Evolutionary conservation across 805 yeast species (phyloP).

Genomic region (Candida gorgasii): DNA sequence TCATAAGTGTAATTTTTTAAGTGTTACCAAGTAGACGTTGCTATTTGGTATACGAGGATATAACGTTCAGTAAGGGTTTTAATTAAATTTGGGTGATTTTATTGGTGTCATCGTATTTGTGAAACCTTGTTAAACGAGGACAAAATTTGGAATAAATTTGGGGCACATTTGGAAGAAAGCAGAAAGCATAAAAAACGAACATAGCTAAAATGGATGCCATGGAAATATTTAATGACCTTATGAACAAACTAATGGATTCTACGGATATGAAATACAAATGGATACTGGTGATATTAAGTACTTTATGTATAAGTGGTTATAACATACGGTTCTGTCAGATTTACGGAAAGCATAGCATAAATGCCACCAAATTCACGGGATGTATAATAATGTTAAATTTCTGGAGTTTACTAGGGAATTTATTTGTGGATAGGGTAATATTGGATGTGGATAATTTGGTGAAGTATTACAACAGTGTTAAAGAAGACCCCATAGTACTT

Average conservation of each 20-base stretch:
- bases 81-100: too few relatives aligned
- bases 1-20: too few relatives aligned
- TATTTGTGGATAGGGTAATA: neutral
- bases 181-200: neutral
- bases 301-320: neutral
- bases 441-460: neutral
- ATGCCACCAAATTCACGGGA: neutral
- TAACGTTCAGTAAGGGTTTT: too few relatives aligned
- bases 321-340: conserved; percentile 1
- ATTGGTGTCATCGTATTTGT: too few relatives aligned
- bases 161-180: neutral
- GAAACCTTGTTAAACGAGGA: too few relatives aligned
- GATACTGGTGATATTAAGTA: conserved; percentile 1
- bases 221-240: conserved; percentile 3
- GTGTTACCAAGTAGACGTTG: too few relatives aligned
- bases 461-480: conserved; percentile 2
- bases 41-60: too few relatives aligned
- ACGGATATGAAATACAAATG: neutral
- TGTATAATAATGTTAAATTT: conserved; percentile 1
- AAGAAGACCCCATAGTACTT: neutral
- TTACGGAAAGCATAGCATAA: neutral
- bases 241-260: neutral
- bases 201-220: neutral
- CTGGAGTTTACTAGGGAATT: conserved; percentile 2
- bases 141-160: too few relatives aligned